Conservation (phyloP, 345 rosid genomes). For the Brassica nigra region DNA sequence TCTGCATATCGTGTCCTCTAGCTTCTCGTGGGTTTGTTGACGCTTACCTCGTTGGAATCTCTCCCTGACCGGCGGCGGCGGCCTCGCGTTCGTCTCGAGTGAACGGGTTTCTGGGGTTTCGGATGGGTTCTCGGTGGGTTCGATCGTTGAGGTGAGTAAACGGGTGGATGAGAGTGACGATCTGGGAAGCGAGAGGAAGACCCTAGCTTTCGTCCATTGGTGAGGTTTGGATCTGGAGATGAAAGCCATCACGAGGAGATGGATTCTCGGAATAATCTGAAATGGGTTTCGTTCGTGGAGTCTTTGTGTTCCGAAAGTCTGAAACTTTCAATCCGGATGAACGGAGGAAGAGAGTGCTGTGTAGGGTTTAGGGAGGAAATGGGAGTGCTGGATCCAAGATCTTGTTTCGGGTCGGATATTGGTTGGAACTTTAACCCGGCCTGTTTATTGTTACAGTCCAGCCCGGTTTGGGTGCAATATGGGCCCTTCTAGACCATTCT, state of each 20-base stretch:
- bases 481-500: background rate
- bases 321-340: constrained; percentile 16
- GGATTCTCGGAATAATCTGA: background rate
- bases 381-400: constrained; percentile 19
- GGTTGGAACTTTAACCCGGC: background rate
- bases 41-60: constrained; percentile 45
- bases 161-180: constrained; percentile 40
- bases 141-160: constrained; percentile 51
- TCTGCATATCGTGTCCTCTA: constrained; percentile 79
- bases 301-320: background rate
- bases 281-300: background rate
- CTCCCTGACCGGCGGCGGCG: constrained; percentile 22
- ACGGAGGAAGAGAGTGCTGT: background rate
- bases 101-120: constrained; percentile 26
- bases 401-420: constrained; percentile 27
- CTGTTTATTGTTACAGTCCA: background rate
- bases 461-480: no score
- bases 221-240: constrained; percentile 48
- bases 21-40: constrained; percentile 52
- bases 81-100: constrained; percentile 23
- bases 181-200: constrained; percentile 42
- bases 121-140: constrained; percentile 21
- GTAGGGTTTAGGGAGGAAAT: constrained; percentile 41
- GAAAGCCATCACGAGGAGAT: constrained; percentile 46
- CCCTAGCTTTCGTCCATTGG: constrained; percentile 43